phyloP scores from a whole-genome alignment of 2,329 filamentous ascomycete species.

The Ophiostoma ips region DNA sequence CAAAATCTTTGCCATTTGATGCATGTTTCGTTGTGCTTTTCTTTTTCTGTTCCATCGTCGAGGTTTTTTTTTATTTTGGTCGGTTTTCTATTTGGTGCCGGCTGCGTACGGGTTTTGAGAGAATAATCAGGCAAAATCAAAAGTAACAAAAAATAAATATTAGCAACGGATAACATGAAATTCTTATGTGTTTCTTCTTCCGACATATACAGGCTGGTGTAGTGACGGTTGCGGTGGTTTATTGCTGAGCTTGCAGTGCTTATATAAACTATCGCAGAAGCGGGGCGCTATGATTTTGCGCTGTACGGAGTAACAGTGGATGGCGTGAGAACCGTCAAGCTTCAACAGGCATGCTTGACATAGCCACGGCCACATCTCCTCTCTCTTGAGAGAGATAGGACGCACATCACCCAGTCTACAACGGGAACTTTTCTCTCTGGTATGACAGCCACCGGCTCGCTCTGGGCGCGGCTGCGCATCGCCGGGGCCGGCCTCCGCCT shows the following conservation, averaged over 20 bases:
- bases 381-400: background rate
- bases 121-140: no score
- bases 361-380: background rate
- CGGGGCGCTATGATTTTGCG: background rate
- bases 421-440: background rate
- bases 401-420: background rate
- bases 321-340: background rate
- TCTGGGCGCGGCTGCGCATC: constrained; percentile 8
- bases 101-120: no score
- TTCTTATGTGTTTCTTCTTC: no score
- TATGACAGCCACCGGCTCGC: background rate
- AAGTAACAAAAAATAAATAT: no score
- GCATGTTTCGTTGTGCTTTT: background rate
- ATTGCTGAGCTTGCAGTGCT: background rate
- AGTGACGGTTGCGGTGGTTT: no score
- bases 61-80: background rate
- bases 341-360: background rate
- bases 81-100: background rate
- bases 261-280: background rate
- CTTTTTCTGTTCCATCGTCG: background rate
- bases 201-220: no score
- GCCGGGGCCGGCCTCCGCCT: background rate
- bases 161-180: background rate
- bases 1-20: constrained; percentile 4
- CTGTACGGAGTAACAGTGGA: no score